Evolutionary conservation across 2,329 filamentous ascomycete genomes (phyloP).

Genomic region (Cladosporium sp.): DNA sequence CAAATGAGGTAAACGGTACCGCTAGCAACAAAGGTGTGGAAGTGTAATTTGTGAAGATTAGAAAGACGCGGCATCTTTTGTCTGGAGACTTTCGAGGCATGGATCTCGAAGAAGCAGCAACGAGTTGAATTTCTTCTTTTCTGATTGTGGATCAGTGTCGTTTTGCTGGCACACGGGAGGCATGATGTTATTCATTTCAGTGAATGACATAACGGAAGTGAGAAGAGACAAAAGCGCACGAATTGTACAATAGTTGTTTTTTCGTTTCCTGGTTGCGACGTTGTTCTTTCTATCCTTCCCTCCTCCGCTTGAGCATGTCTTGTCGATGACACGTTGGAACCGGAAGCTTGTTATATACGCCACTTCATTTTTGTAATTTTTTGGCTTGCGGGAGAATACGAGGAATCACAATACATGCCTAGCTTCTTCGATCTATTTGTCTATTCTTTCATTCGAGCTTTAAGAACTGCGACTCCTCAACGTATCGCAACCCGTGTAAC

Average conservation of each 20-base stretch:
- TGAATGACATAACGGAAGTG: neutral
- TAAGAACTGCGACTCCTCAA: neutral
- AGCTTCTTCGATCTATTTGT: neutral
- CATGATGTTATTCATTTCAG: neutral
- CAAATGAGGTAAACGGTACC: conserved; percentile 8
- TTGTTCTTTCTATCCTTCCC: neutral
- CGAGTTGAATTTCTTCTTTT: neutral
- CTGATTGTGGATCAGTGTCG: neutral
- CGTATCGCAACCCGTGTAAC: neutral
- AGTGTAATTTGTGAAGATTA: neutral
- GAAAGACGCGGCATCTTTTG: neutral
- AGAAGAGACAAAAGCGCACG: neutral
- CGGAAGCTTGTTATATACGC: neutral
- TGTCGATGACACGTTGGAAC: neutral
- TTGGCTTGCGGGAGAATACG: neutral
- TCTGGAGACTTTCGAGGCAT: neutral
- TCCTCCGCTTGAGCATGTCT: neutral
- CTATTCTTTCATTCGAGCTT: neutral
- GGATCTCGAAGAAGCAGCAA: neutral
- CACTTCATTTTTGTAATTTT: neutral
- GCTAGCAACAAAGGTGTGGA: neutral
- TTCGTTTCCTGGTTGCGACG: neutral
- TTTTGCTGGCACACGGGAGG: neutral
- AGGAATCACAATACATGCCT: neutral
- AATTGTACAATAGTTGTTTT: conserved; percentile 8